phyloP scores from a whole-genome alignment of 164 flowering plant species.

The Litsea cubeba region DNA sequence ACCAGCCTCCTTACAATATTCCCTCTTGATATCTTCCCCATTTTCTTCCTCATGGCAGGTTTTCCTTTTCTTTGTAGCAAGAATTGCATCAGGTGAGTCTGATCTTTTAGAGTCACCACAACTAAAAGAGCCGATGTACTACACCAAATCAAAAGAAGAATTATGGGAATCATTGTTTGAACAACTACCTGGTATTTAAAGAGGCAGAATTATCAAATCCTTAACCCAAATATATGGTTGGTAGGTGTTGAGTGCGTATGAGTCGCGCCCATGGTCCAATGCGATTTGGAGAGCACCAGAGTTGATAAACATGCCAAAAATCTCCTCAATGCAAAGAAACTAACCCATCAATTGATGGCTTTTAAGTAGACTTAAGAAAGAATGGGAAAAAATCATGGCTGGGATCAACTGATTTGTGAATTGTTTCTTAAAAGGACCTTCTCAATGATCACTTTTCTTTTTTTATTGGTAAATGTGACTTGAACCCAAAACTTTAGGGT shows the following conservation, averaged over 20 bases:
- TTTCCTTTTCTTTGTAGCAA: conserved; percentile 47
- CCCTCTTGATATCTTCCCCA: conserved; percentile 11
- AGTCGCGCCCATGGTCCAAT: background rate
- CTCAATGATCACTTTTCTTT: too few relatives aligned
- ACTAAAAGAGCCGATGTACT: conserved; percentile 36
- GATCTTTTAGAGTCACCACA: conserved; percentile 16
- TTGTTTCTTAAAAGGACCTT: too few relatives aligned
- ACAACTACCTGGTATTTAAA: background rate
- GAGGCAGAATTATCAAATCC: background rate
- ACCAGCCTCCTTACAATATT: conserved; percentile 10
- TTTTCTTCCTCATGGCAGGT: conserved; percentile 22
- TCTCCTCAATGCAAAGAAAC: background rate
- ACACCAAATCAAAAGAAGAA: conserved; percentile 17
- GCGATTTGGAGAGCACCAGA: background rate
- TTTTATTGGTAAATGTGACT: too few relatives aligned
- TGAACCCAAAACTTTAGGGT: too few relatives aligned
- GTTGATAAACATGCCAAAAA: background rate
- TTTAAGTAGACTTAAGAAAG: background rate
- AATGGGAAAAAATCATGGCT: too few relatives aligned
- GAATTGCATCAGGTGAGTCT: conserved; percentile 23
- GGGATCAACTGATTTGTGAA: too few relatives aligned
- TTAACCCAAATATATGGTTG: too few relatives aligned
- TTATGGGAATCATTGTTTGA: background rate
- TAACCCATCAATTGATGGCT: background rate
- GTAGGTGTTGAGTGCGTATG: background rate